phyloP scores from a whole-genome alignment of 495 filamentous ascomycete genomes.

The Trichocladium antarcticum region DNA sequence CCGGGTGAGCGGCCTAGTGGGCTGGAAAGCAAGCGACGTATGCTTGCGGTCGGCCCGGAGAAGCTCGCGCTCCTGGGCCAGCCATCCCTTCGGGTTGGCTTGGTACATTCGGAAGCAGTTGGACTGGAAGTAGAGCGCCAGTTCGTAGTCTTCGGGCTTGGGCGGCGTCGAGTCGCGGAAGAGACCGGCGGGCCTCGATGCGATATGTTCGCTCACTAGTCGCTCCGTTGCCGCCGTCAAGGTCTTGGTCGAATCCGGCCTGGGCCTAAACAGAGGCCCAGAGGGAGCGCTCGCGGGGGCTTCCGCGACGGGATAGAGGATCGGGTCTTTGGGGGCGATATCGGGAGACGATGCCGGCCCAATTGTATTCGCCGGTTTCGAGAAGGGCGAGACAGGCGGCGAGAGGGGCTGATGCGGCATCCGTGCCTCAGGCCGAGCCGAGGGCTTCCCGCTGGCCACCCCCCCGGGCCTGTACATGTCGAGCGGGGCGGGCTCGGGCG shows the following conservation, averaged over 20 bases:
- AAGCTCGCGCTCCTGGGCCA: conserved; percentile 51
- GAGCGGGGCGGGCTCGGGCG: conserved; percentile 53
- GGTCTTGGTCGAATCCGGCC: conserved; percentile 30
- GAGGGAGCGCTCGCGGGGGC: conserved; percentile 36
- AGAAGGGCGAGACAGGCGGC: conserved; percentile 60
- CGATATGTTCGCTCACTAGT: conserved; percentile 55
- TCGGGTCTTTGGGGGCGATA: conserved; percentile 43
- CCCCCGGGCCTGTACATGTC: conserved; percentile 45
- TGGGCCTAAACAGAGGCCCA: conserved; percentile 46
- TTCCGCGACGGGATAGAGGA: conserved; percentile 47
- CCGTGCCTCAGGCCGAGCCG: conserved; percentile 24
- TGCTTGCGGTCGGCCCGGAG: conserved; percentile 41
- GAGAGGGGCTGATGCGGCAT: conserved; percentile 49
- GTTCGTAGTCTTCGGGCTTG: conserved; percentile 55
- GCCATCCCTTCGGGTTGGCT: conserved; percentile 48
- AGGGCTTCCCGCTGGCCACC: conserved; percentile 25
- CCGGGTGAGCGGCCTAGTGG: conserved; percentile 19
- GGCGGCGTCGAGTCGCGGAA: conserved; percentile 51
- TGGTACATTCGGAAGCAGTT: conserved; percentile 49
- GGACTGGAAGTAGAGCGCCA: conserved; percentile 56
- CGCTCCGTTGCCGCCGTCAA: conserved; percentile 27
- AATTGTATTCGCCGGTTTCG: conserved; percentile 26
- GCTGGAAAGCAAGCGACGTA: conserved; percentile 18
- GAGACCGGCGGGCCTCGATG: conserved; percentile 46
- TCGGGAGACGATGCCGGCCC: conserved; percentile 36